These are phyloP conservation scores for Xerocomellus chrysenteron DNA, from an alignment of 768 basidiomycete species.

Conservation along the genomic window DNA sequence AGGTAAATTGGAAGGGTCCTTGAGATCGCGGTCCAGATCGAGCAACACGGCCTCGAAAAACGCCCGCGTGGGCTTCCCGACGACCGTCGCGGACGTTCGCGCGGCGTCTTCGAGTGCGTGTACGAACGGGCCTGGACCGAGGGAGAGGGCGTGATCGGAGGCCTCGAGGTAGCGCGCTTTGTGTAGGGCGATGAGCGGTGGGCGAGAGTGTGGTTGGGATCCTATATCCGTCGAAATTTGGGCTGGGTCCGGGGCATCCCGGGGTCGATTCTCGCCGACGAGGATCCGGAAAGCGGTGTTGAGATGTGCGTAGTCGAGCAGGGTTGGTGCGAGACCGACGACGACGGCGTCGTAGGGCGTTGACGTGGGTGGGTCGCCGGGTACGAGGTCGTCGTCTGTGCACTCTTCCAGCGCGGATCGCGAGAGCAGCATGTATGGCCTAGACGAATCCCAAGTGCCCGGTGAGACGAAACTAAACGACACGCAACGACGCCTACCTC, in stretches of 20 bases:
- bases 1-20: not conserved
- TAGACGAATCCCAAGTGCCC: not conserved
- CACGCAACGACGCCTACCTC: slow-evolving; percentile 31
- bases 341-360: slow-evolving; percentile 54
- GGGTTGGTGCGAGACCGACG: slow-evolving; percentile 55
- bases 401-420: slow-evolving; percentile 47
- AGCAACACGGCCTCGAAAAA: slow-evolving; percentile 62
- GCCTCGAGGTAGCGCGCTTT: slow-evolving; percentile 51
- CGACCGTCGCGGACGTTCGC: slow-evolving; percentile 46
- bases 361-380: not conserved
- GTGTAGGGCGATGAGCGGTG: slow-evolving; percentile 59
- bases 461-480: not conserved
- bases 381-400: not conserved
- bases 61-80: slow-evolving; percentile 60
- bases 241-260: not conserved
- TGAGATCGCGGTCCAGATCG: slow-evolving; percentile 35
- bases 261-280: slow-evolving; percentile 36
- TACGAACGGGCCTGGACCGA: slow-evolving; percentile 74
- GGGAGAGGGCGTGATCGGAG: slow-evolving; percentile 48
- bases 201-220: not conserved
- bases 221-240: no score
- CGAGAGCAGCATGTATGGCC: slow-evolving; percentile 59
- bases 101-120: slow-evolving; percentile 57
- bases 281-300: slow-evolving; percentile 70
- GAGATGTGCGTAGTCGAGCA: slow-evolving; percentile 53